A percentile compares a stretch with the other conserved stretches of the same genome.
Conservation (phyloP, 306 rosid species). For the Lathyrus oleraceus region DNA sequence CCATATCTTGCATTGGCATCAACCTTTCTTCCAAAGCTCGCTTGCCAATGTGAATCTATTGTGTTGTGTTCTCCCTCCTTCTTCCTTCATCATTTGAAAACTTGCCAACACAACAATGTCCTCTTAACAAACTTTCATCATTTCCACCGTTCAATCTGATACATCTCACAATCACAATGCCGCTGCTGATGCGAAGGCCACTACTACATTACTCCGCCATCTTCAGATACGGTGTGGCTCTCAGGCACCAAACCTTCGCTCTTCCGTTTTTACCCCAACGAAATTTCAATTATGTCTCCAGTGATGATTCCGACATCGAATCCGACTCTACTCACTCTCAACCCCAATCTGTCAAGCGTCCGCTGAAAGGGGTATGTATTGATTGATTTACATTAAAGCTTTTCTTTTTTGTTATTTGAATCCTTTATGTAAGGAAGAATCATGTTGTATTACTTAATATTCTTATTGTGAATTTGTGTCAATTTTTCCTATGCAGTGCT, state of each 20-base stretch:
- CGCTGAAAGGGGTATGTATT: conserved; percentile 60
- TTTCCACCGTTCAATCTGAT: too few relatives aligned
- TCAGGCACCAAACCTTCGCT: conserved; percentile 29
- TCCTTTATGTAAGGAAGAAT: background rate
- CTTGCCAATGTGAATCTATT: too few relatives aligned
- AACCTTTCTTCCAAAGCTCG: too few relatives aligned
- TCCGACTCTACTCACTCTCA: conserved; percentile 42
- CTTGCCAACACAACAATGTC: too few relatives aligned
- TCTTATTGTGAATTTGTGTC: background rate
- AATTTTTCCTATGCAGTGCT: background rate
- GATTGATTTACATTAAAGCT: conserved; percentile 18
- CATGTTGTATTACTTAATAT: background rate
- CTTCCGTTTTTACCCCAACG: conserved; percentile 55
- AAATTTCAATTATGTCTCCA: conserved; percentile 48
- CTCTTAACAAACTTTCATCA: too few relatives aligned
- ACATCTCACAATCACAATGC: background rate
- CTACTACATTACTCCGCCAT: conserved; percentile 42
- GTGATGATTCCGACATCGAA: conserved; percentile 75
- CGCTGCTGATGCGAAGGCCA: conserved; percentile 36
- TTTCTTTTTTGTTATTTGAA: conserved; percentile 12
- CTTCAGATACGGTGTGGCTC: conserved; percentile 29
- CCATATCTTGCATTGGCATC: too few relatives aligned
- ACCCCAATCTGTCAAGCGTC: conserved; percentile 42
- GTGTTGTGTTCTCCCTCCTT: too few relatives aligned
- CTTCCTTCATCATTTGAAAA: too few relatives aligned